phyloP scores from a whole-genome alignment of 495 filamentous ascomycete species.

The Amphirosellinia nigrospora region DNA sequence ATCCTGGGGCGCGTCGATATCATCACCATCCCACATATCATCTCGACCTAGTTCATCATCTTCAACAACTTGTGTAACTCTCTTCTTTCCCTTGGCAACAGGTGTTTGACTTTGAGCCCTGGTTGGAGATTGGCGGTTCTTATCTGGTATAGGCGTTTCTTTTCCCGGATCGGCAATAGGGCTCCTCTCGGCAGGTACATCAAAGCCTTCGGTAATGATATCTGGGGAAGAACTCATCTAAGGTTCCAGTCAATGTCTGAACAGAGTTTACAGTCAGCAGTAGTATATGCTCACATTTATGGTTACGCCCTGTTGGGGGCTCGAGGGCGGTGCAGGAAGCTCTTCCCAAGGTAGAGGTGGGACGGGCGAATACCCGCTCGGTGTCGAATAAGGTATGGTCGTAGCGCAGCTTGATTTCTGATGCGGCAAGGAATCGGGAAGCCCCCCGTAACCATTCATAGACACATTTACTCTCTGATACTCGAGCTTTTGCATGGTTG shows the following conservation, averaged over 20 bases:
- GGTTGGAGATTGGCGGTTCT: conserved; percentile 8
- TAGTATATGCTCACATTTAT: conserved; percentile 30
- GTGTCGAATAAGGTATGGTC: conserved; percentile 39
- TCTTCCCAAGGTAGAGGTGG: conserved; percentile 38
- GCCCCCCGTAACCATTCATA: conserved; percentile 25
- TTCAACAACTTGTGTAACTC: conserved; percentile 20
- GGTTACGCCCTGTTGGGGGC: conserved; percentile 8
- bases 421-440: conserved; percentile 27
- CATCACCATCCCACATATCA: conserved; percentile 8
- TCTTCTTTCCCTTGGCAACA: conserved; percentile 29
- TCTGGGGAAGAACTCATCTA: conserved; percentile 40
- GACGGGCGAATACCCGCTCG: conserved; percentile 34
- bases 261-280: not conserved
- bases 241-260: conserved; percentile 16
- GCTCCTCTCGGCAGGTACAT: not conserved
- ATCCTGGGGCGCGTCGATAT: conserved; percentile 16
- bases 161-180: not conserved
- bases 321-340: conserved; percentile 20
- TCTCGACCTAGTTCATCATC: conserved; percentile 35
- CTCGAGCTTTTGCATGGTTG: conserved; percentile 41
- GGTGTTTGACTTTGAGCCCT: not conserved
- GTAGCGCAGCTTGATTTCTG: conserved; percentile 38
- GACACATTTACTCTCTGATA: conserved; percentile 36
- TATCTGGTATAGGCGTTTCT: conserved; percentile 1
- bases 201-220: conserved; percentile 29